Conservation (phyloP, 148 eudicot species). For the Euryodendron excelsum region DNA sequence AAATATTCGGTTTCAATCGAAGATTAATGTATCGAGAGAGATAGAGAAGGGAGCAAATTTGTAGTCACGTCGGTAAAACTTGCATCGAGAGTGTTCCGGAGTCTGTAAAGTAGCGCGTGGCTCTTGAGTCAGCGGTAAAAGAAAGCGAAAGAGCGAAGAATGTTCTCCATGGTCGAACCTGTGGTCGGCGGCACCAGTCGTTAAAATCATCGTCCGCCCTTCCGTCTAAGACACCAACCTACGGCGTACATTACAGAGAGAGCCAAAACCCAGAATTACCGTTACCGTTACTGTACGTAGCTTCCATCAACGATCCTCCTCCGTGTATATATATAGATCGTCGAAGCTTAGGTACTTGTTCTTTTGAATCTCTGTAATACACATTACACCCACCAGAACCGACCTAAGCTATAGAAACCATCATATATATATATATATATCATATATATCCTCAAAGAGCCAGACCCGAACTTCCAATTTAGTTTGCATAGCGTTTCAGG, state of each 20-base stretch:
- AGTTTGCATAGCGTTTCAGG: slow-evolving; percentile 19
- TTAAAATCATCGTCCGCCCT: slow-evolving; percentile 6
- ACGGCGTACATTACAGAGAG: too few species aligned
- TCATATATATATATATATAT: too few species aligned
- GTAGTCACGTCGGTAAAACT: neutral
- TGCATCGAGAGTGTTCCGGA: neutral
- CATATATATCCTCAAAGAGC: neutral
- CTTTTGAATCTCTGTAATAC: slow-evolving; percentile 17
- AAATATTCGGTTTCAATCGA: too few species aligned
- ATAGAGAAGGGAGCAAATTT: too few species aligned
- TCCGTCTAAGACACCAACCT: too few species aligned
- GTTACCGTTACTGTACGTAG: slow-evolving; percentile 14
- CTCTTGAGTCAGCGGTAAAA: neutral
- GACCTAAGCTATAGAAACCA: neutral
- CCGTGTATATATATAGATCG: slow-evolving; percentile 5
- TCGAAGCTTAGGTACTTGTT: neutral
- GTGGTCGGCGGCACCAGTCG: slow-evolving; percentile 24
- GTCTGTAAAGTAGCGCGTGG: neutral
- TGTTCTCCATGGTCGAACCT: slow-evolving; percentile 5
- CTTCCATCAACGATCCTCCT: slow-evolving; percentile 3
- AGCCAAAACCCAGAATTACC: neutral
- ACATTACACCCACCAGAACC: neutral
- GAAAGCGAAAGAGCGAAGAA: neutral
- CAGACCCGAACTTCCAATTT: neutral
- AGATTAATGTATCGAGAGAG: too few species aligned